These are phyloP conservation scores for Didymella lethalis DNA, from an alignment of 2,329 filamentous ascomycete species.

Conservation along the genomic window DNA sequence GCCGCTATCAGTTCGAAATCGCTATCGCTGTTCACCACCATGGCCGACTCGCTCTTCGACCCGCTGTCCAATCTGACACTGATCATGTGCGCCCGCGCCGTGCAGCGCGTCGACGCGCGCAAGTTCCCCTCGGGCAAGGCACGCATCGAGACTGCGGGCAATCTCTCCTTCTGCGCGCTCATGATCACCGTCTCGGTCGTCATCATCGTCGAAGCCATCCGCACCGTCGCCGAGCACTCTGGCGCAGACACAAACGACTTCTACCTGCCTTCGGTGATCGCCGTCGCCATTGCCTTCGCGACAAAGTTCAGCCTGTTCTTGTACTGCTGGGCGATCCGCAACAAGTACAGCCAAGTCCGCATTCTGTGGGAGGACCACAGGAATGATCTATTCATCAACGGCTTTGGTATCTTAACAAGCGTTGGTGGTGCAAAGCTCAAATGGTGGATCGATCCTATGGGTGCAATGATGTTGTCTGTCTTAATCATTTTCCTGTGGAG, in stretches of 20 bases:
- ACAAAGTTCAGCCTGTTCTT: constrained; percentile 86
- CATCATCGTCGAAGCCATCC: constrained; percentile 85
- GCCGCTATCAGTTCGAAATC: constrained; percentile 86
- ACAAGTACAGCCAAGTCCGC: constrained; percentile 89
- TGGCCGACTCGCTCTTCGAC: constrained; percentile 95
- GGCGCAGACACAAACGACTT: constrained; percentile 67
- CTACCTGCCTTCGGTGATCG: constrained; percentile 82
- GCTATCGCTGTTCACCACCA: constrained; percentile 96
- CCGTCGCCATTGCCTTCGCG: constrained; percentile 80
- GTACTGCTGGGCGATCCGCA: constrained; percentile 90
- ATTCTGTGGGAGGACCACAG: constrained; percentile 97
- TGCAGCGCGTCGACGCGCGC: constrained; percentile 82
- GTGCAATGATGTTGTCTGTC: constrained; percentile 82
- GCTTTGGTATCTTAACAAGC: constrained; percentile 87
- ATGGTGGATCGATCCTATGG: constrained; percentile 96
- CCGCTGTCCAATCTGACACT: constrained; percentile 87
- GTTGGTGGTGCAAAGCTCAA: constrained; percentile 86
- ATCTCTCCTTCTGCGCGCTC: constrained; percentile 94
- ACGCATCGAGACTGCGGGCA: constrained; percentile 92
- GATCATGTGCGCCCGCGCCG: constrained; percentile 85
- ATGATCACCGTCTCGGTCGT: constrained; percentile 94
- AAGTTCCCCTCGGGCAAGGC: constrained; percentile 93
- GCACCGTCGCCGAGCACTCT: constrained; percentile 66
- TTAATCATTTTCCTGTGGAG: constrained; percentile 84
- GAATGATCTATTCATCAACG: constrained; percentile 97